Conservation (phyloP, 2,329 filamentous ascomycete genomes). For the Hymenoscyphus albidus region DNA sequence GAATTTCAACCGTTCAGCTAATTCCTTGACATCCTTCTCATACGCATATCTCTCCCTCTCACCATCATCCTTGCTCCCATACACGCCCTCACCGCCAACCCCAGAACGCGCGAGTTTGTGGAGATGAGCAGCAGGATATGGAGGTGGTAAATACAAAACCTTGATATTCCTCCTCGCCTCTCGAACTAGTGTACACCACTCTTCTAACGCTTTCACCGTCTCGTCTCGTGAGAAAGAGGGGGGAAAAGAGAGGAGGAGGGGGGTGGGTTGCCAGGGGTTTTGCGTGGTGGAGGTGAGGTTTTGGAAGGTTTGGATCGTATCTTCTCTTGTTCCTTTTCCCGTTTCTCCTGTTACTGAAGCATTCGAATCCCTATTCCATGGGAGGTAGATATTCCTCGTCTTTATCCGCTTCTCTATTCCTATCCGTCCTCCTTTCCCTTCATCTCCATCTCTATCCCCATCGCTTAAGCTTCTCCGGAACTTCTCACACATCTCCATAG, state of each 20-base stretch:
- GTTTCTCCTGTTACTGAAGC: too few species aligned
- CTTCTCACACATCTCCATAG: constrained; percentile 30
- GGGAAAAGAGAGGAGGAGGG: constrained; percentile 38
- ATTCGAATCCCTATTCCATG: background rate
- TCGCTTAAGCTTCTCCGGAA: constrained; percentile 29
- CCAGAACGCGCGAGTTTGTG: too few species aligned
- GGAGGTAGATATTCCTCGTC: constrained; percentile 38
- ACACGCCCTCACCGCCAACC: too few species aligned
- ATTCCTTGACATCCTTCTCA: constrained; percentile 32
- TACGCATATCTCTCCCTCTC: constrained; percentile 36
- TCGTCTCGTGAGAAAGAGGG: constrained; percentile 30
- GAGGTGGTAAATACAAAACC: constrained; percentile 41
- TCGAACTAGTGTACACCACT: constrained; percentile 38
- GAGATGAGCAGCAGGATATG: constrained; percentile 30
- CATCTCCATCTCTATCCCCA: too few species aligned
- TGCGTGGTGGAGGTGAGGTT: constrained; percentile 29
- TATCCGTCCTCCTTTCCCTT: too few species aligned
- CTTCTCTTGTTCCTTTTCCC: background rate
- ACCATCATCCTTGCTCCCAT: background rate
- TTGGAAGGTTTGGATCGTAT: constrained; percentile 33
- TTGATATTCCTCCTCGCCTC: constrained; percentile 38
- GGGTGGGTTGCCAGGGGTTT: constrained; percentile 38
- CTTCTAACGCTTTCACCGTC: constrained; percentile 37
- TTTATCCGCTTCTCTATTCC: constrained; percentile 21
- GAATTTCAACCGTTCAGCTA: constrained; percentile 36